phyloP scores from a whole-genome alignment of 805 yeast genomes.

The Candida caryicola region DNA sequence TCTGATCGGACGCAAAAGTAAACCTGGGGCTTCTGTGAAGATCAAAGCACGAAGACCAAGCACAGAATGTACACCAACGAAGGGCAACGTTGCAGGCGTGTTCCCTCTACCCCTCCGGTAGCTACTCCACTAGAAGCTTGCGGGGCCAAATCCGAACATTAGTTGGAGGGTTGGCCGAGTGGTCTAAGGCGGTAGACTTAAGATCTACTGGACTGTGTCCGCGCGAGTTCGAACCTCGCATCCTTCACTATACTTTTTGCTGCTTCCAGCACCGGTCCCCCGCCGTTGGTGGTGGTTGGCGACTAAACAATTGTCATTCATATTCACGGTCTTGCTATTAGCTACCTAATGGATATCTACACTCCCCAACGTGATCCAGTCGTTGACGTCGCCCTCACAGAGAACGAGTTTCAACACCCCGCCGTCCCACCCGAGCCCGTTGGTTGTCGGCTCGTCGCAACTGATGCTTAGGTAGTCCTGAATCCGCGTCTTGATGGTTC shows the following conservation, averaged over 20 bases:
- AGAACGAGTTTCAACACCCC: slow-evolving; percentile 65
- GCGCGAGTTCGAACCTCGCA: slow-evolving; percentile 50
- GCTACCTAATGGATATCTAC: slow-evolving; percentile 36
- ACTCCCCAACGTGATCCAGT: slow-evolving; percentile 66
- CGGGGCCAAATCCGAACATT: too few relatives aligned
- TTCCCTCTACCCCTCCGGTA: too few relatives aligned
- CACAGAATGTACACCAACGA: too few relatives aligned
- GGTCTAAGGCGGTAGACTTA: slow-evolving; percentile 49
- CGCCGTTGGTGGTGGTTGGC: neutral
- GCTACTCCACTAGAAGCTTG: too few relatives aligned
- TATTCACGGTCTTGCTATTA: neutral
- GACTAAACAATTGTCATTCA: neutral
- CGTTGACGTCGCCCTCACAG: slow-evolving; percentile 68
- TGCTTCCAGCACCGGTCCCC: neutral
- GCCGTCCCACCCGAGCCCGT: slow-evolving; percentile 58
- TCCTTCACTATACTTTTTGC: slow-evolving; percentile 33
- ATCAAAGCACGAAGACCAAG: too few relatives aligned
- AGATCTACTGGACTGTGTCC: slow-evolving; percentile 46
- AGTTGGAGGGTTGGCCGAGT: slow-evolving; percentile 53
- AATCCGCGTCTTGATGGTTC: slow-evolving; percentile 62
- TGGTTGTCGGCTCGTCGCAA: slow-evolving; percentile 30
- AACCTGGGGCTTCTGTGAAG: too few relatives aligned
- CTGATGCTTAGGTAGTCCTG: slow-evolving; percentile 60
- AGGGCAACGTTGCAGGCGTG: too few relatives aligned
- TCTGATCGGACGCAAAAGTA: too few relatives aligned